Conservation (phyloP, 495 filamentous ascomycete genomes). For the Penicillium ucsense region DNA sequence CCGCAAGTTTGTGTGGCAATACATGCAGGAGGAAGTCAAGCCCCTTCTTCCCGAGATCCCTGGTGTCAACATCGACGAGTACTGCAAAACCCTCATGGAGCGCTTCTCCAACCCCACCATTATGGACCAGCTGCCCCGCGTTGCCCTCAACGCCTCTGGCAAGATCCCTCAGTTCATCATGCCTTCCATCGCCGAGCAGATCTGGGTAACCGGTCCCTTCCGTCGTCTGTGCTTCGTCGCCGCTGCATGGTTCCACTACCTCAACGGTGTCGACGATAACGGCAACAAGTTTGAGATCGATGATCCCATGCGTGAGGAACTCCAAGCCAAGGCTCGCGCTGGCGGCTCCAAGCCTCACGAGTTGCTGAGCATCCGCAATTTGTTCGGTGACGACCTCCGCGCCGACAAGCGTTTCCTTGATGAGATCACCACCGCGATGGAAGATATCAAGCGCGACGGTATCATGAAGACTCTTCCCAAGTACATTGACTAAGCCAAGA, state of each 20-base stretch:
- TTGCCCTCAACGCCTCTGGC: constrained; percentile 37
- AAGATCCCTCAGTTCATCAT: constrained; percentile 44
- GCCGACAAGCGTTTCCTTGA: constrained; percentile 29
- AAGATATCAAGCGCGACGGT: constrained; percentile 32
- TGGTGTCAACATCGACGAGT: constrained; percentile 36
- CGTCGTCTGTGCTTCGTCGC: constrained; percentile 35
- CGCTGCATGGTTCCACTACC: constrained; percentile 37
- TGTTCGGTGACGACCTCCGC: constrained; percentile 40
- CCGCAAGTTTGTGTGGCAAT: constrained; percentile 34
- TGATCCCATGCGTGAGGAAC: constrained; percentile 36
- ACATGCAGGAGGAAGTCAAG: constrained; percentile 45
- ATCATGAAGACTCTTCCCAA: constrained; percentile 35
- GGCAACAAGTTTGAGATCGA: constrained; percentile 28
- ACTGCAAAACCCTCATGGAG: constrained; percentile 35
- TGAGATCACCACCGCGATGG: constrained; percentile 29
- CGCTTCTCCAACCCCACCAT: constrained; percentile 42
- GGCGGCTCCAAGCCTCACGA: constrained; percentile 26
- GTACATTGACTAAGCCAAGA: constrained; percentile 26
- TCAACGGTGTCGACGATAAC: constrained; percentile 35
- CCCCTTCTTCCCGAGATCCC: constrained; percentile 34
- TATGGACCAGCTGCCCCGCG: constrained; percentile 36
- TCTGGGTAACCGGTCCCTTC: constrained; percentile 35
- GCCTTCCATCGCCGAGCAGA: constrained; percentile 39
- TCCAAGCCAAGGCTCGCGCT: constrained; percentile 29
- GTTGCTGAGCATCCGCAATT: constrained; percentile 31